These are phyloP conservation scores for Myrmaecium sp. DNA, from an alignment of 2,329 filamentous ascomycete genomes.

Conservation along the genomic window DNA sequence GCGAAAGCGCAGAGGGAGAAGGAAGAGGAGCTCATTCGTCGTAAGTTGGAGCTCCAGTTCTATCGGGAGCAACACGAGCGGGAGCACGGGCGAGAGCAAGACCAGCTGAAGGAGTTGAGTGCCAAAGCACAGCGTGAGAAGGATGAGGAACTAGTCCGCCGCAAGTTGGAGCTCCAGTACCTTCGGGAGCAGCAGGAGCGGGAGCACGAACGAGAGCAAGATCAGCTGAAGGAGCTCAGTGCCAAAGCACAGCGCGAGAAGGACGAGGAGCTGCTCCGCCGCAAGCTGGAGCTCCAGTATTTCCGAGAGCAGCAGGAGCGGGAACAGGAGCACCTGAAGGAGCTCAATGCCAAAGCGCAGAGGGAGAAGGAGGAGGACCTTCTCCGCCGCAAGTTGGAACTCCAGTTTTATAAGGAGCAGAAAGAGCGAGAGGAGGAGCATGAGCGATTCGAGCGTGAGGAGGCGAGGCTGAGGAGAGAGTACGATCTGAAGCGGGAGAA, in stretches of 20 bases:
- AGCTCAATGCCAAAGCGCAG: conserved; percentile 16
- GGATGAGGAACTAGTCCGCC: too few relatives aligned
- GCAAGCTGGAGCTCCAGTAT: conserved; percentile 5
- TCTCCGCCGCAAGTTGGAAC: conserved; percentile 15
- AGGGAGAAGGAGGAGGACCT: conserved; percentile 22
- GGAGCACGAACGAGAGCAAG: conserved; percentile 14
- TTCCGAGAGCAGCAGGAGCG: conserved; percentile 5
- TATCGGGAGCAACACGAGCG: conserved; percentile 5
- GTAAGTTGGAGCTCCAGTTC: not conserved
- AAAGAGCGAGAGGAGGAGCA: conserved; percentile 13
- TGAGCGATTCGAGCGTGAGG: conserved; percentile 6
- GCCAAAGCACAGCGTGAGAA: conserved; percentile 1
- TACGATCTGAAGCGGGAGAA: conserved; percentile 12
- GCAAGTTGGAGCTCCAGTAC: conserved; percentile 1
- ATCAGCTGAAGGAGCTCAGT: conserved; percentile 17
- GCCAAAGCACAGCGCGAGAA: conserved; percentile 14
- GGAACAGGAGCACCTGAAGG: conserved; percentile 13
- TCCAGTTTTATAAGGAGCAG: conserved; percentile 16
- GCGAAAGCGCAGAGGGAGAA: not conserved
- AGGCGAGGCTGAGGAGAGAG: conserved; percentile 15
- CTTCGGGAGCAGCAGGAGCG: conserved; percentile 5
- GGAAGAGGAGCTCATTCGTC: too few relatives aligned
- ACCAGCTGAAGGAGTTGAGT: conserved; percentile 17
- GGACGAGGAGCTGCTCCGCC: conserved; percentile 11
- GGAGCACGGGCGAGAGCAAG: conserved; percentile 14